Base-by-base conservation (phyloP, 768 basidiomycete species). In the Leccinum obscurum region DNA sequence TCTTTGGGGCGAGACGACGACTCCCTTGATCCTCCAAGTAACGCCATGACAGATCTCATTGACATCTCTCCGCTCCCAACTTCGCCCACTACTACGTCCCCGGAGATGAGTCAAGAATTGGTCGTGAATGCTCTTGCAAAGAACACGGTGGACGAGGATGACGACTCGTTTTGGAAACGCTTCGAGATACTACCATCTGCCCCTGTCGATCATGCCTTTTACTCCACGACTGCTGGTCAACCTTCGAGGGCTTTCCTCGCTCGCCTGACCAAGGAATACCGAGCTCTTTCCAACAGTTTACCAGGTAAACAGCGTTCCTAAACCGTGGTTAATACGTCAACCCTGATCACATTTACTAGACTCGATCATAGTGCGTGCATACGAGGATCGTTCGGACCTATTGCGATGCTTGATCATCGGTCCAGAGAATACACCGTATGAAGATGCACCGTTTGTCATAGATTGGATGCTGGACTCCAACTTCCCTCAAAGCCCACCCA, bases 371-470 rank as follows among this genome's bases (percentile, higher is more conserved):
- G 92, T 98, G 52, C 86, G 94, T 59, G 89, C 89, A 26, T 98
- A 91, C 70, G 95, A 97, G 73, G 90, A 96, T 71, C 85, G 95
- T 28, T 80, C 85, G 49, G 95, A 98, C 77, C 81, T 98, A 39
- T 74, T 97, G 61, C 85, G 95, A 34, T 90, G 84, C 68, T 80
- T 98, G 53, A 98, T 98, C 61, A 87, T 98, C 63, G 95, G 95
- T 3, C 93, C 94, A 59, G 86, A 90, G 66, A 95, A 94, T 64
- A 97, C 95, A 9, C 95, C 95, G n/a, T 97, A 96, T 65, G 85
- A 92, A 72, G 90, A 95, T 72, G 92, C 93, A 20, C 95, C 95
- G 0, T 95, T 96, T 75, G 88, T 97, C 26, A 96, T 97, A 58
- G 95, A 98, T 75, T 93, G 92, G 92, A 85, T 87, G 81, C 78